A percentile compares a stretch with the other conserved stretches of the same genome.
These are phyloP conservation scores for Rhizophlyctis rosea DNA, from an alignment of 192 early-diverging fungal genomes.

Conservation along the genomic window DNA sequence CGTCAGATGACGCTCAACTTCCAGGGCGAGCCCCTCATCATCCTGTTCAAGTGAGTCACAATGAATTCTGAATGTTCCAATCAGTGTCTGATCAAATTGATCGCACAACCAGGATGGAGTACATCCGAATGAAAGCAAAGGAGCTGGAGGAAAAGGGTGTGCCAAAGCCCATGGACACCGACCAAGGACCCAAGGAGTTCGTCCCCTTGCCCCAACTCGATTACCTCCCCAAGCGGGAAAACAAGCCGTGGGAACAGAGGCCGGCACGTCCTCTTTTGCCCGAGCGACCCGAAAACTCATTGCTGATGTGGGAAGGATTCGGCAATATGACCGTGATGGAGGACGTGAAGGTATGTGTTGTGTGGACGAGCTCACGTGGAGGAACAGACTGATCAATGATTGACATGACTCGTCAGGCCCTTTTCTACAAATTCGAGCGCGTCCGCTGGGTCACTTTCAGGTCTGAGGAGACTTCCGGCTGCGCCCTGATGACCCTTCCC, in stretches of 20 bases:
- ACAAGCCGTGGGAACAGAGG: neutral
- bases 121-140: constrained; percentile 6
- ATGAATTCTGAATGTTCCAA: no score
- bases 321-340: neutral
- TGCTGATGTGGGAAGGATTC: neutral
- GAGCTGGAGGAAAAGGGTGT: neutral
- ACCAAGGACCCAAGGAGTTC: constrained; percentile 1
- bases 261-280: neutral
- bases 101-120: constrained; percentile 1
- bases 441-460: constrained; percentile 3
- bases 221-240: neutral
- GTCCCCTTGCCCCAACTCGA: constrained; percentile 4
- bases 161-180: neutral
- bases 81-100: no score
- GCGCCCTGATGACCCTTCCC: constrained; percentile 6
- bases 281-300: constrained; percentile 3
- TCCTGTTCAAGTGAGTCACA: constrained; percentile 5
- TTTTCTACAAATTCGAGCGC: neutral
- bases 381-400: neutral
- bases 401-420: neutral
- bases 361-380: neutral
- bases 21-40: neutral
- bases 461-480: neutral
- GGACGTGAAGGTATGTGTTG: constrained; percentile 7
- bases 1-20: neutral